A percentile compares a stretch with the other conserved stretches of the same genome.
Evolutionary conservation across 805 yeast species (phyloP).

Genomic region (Candida easanensis): DNA sequence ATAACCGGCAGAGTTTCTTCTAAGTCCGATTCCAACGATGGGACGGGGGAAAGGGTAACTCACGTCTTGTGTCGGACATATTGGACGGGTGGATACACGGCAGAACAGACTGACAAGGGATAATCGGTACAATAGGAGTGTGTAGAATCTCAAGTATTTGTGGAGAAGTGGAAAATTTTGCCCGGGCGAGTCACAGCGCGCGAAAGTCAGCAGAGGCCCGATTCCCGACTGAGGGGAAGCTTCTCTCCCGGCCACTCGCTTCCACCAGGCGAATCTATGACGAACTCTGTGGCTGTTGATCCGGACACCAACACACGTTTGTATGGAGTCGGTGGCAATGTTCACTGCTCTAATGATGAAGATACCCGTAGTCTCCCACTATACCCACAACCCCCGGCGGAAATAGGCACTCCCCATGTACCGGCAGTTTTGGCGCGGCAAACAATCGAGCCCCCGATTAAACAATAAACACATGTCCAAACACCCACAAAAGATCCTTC

Average conservation of each 20-base stretch:
- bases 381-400: too few relatives aligned
- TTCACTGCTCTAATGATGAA: too few relatives aligned
- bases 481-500: background rate
- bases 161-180: slow-evolving; percentile 14
- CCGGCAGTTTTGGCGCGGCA: too few relatives aligned
- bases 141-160: background rate
- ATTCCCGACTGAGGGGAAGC: too few relatives aligned
- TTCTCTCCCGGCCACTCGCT: too few relatives aligned
- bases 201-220: background rate
- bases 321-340: too few relatives aligned
- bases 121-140: background rate
- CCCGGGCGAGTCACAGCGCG: slow-evolving; percentile 5
- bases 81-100: too few relatives aligned
- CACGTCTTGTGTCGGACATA: slow-evolving; percentile 17
- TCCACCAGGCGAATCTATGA: too few relatives aligned
- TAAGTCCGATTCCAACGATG: background rate
- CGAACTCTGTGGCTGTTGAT: too few relatives aligned
- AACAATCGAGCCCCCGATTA: background rate
- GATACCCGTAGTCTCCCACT: too few relatives aligned
- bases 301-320: too few relatives aligned
- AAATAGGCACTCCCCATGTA: too few relatives aligned
- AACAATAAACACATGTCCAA: background rate
- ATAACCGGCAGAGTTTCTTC: slow-evolving; percentile 1
- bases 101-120: background rate
- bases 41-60: slow-evolving; percentile 1